phyloP scores from a whole-genome alignment of 2,329 filamentous ascomycete genomes.

The Periconia digitata region DNA sequence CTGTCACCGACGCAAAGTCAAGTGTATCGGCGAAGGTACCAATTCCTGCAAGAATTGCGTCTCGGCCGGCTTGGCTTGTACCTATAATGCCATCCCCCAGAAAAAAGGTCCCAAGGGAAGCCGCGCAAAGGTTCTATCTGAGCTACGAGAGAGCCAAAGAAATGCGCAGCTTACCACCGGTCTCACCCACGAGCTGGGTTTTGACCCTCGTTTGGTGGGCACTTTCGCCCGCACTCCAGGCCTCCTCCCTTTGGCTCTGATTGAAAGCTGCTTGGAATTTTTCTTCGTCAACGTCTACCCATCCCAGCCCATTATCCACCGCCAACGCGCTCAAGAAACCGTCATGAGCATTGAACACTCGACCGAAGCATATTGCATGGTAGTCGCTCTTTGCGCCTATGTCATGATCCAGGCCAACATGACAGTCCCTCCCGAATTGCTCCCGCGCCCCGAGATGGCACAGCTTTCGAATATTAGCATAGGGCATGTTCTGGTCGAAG shows the following conservation, averaged over 20 bases:
- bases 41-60: conserved; percentile 63
- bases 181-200: conserved; percentile 39
- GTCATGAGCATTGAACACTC: conserved; percentile 55
- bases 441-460: conserved; percentile 49
- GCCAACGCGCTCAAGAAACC: conserved; percentile 53
- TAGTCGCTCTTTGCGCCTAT: conserved; percentile 55
- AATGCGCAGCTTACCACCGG: conserved; percentile 48
- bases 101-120: conserved; percentile 66
- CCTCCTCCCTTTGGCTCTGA: conserved; percentile 53
- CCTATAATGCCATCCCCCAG: conserved; percentile 65
- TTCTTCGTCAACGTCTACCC: conserved; percentile 65
- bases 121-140: conserved; percentile 64
- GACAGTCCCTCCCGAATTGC: conserved; percentile 45
- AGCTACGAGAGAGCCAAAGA: conserved; percentile 57
- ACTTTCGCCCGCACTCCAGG: conserved; percentile 51
- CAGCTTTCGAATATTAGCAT: conserved; percentile 48
- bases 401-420: conserved; percentile 54
- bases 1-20: conserved; percentile 54
- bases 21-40: conserved; percentile 53
- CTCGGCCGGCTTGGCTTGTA: conserved; percentile 62
- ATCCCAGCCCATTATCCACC: conserved; percentile 63
- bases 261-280: conserved; percentile 59
- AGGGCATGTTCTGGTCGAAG: conserved; percentile 60
- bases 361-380: conserved; percentile 60
- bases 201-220: conserved; percentile 46